Conservation (phyloP, 2,329 filamentous ascomycete genomes). For the Colletotrichum sublineola region DNA sequence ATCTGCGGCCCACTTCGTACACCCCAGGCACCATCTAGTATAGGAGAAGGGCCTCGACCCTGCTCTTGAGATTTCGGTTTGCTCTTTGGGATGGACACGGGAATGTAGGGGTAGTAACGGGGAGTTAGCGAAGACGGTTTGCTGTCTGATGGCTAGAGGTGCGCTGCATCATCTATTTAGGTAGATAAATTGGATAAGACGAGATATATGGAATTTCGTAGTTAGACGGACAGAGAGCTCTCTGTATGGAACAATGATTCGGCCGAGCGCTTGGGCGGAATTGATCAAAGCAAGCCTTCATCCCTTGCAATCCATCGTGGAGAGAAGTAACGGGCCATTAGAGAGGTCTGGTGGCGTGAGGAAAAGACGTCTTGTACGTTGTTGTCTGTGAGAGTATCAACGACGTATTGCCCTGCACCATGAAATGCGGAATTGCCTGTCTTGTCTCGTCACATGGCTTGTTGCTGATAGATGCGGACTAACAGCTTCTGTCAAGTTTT, state of each 20-base stretch:
- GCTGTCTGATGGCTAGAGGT: background rate
- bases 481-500: too few relatives aligned
- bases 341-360: background rate
- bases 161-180: background rate
- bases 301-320: constrained; percentile 1
- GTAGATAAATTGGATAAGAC: background rate
- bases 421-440: background rate
- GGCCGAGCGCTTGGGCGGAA: background rate
- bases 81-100: constrained; percentile 10
- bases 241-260: background rate
- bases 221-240: too few relatives aligned
- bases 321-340: background rate
- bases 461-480: too few relatives aligned
- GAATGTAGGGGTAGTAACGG: background rate
- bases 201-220: background rate
- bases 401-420: background rate
- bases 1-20: constrained; percentile 25
- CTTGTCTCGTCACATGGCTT: background rate
- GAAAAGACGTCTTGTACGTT: background rate
- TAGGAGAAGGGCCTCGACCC: constrained; percentile 17
- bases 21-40: constrained; percentile 10
- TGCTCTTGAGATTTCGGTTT: constrained; percentile 2
- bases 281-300: background rate
- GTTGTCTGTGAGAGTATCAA: background rate
- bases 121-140: background rate